Base-by-base conservation (phyloP, 768 basidiomycete species). In the Stropharia rugosoannulata region DNA sequence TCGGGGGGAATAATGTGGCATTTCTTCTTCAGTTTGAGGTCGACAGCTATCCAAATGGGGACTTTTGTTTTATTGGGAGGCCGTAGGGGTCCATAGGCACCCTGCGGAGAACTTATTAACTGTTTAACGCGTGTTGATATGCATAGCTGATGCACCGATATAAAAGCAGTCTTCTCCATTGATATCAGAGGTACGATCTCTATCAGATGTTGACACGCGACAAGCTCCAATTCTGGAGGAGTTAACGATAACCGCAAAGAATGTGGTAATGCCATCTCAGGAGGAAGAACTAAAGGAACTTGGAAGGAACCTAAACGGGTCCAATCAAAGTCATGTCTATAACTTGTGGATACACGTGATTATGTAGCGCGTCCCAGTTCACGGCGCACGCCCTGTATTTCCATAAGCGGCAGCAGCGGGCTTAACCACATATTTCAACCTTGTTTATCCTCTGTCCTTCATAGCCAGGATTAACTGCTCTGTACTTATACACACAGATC, bases 31-130 rank as follows among this genome's bases (percentile, higher is more conserved):
- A 87, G 68, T 73, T 99, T 99, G 48, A 98, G 76, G 66, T 96
- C 93, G 2, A 91, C 75, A 0, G 96, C 97, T 78, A 99, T 87
- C 97, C 97, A 99, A 3, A 98, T 75, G 1, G 97, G 97, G n/a
- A 98, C 84, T 61, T 81, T 81, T 37, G 87, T 80, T 69, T 90
- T 89, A 55, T 84, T 81, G 5, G 96, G 96, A 1, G 97, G 95
- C 5, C 87, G 79, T 51, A 99, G 82, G 16, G 97, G 96, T 2
- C 97, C 97, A 63, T 93, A 97, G 50, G 88, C 87, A 51, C 93
- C 95, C 94, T 97, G 69, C 42, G 57, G 53, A 55, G 54, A 51
- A 59, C 61, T 60, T 59, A 53, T 18, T 22, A 16, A 42, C 16
- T 42, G 9, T n/a, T 50, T 51, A 38, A 56, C 56, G 58, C 50